A percentile compares a stretch with the other conserved stretches of the same genome.
Conservation (phyloP, 352 stramenopile species). For the Pythium volutum region DNA sequence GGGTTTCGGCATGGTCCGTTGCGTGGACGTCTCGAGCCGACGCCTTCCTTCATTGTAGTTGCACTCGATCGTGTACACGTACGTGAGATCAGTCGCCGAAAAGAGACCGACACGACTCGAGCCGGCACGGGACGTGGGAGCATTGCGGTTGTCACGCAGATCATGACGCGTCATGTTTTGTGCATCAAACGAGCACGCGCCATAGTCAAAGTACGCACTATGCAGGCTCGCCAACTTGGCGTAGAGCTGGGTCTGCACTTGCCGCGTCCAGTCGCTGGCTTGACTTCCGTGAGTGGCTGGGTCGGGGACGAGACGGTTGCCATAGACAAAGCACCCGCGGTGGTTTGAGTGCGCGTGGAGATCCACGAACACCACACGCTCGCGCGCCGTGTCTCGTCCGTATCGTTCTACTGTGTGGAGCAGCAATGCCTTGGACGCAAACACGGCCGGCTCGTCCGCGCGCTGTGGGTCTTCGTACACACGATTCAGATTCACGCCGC, state of each 20-base stretch:
- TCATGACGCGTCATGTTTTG: slow-evolving; percentile 75
- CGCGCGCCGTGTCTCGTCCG: slow-evolving; percentile 18
- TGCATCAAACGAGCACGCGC: slow-evolving; percentile 78
- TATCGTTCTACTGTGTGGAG: slow-evolving; percentile 32
- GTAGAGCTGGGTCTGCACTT: slow-evolving; percentile 86
- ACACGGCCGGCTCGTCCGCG: slow-evolving; percentile 60
- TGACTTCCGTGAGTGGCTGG: slow-evolving; percentile 16
- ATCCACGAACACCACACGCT: slow-evolving; percentile 81
- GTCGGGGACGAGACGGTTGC: slow-evolving; percentile 60
- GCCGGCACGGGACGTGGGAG: slow-evolving; percentile 56
- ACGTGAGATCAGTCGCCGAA: slow-evolving; percentile 57
- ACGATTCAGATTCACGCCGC: slow-evolving; percentile 89
- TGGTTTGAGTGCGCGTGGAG: slow-evolving; percentile 90
- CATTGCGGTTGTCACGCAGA: slow-evolving; percentile 53
- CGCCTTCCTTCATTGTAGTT: slow-evolving; percentile 88
- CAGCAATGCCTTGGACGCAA: slow-evolving; percentile 54
- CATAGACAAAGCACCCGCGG: slow-evolving; percentile 90
- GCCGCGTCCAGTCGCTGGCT: slow-evolving; percentile 21
- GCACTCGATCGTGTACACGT: slow-evolving; percentile 92
- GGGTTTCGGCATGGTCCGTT: background rate
- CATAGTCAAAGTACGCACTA: slow-evolving; percentile 84
- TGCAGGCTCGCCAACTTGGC: slow-evolving; percentile 67
- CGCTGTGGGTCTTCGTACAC: slow-evolving; percentile 68
- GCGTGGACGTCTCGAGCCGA: slow-evolving; percentile 30
- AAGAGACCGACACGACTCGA: slow-evolving; percentile 77